Evolutionary conservation across 2,329 filamentous ascomycete species (phyloP), one percentile per base, ranked within the genome.

Genomic region (Colletotrichum sublineola): DNA sequence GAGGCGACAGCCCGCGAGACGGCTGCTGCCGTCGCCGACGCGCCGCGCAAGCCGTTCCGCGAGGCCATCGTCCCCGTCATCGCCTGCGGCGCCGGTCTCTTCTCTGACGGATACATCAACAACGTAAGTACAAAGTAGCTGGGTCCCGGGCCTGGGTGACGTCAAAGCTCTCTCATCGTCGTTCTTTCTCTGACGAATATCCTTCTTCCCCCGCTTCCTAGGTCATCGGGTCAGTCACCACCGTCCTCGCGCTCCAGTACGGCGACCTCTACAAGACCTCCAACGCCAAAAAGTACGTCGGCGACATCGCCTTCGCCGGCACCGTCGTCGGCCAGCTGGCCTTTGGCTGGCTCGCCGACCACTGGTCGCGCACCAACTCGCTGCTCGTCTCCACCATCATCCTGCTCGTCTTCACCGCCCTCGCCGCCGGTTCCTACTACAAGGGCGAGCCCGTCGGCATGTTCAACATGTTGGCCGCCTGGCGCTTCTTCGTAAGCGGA

Each of bases 61-160:
- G 24, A 65, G 42, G 72, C 72, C 31, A 72, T 74, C 15, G 31
- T 88, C 87, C 94, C 95, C 18, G 93, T 94, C 1, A 92, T 97
- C 76, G 95, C 95, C 55, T 97, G 94, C 78, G 95, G 95, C 75
- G 93, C 95, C 63, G 95, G 95, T 77, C 87, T 97, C 2, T 97
- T 97, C 82, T 95, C 92, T 33, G 95, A 97, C 81, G 95, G 95
- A 20, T 97, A 97, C 81, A 89, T 97, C 79, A 97, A 97, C 82
- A 94, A 94, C 78, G 93, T 94, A 83, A 77, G 24, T 24, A 24
- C 24, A 24, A 24, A 24, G 24, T 24, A 24, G 1, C 24, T 24
- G 24, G 24, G 24, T 24, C 24, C 24, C 24, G 24, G 24, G 24
- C 24, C 24, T 24, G 24, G 24, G 24, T 24, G 24, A 24, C 24